A percentile compares a stretch with the other conserved stretches of the same genome.
These are phyloP conservation scores for Rhododendron molle DNA, from an alignment of 148 eudicot species.

Conservation along the genomic window DNA sequence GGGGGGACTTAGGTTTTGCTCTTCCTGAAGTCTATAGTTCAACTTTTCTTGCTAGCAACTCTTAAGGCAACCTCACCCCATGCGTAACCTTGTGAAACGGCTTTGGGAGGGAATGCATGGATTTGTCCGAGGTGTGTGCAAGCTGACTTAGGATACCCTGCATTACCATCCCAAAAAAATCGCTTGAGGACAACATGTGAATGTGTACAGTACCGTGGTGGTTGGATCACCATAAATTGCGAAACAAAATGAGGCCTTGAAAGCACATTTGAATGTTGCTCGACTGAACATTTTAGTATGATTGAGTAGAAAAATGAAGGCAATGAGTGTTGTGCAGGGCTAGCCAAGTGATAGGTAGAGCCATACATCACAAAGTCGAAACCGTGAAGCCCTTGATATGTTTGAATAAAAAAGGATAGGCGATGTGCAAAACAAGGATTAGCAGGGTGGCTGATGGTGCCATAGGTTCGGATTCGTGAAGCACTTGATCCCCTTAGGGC, in stretches of 20 bases:
- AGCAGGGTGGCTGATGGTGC: neutral
- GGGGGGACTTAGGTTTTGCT: neutral
- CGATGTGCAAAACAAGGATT: neutral
- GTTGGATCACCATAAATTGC: neutral
- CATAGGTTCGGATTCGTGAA: neutral
- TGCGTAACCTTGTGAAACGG: neutral
- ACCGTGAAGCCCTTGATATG: neutral
- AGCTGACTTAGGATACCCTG: neutral
- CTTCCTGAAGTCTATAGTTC: neutral
- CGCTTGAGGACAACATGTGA: neutral
- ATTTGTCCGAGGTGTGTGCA: neutral
- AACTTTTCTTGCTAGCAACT: neutral
- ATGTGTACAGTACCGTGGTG: neutral
- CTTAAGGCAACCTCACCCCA: neutral
- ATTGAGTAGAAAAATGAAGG: neutral
- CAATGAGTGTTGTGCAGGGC: neutral
- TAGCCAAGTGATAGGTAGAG: neutral
- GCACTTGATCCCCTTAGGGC: neutral
- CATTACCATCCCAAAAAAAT: neutral
- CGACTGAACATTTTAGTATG: neutral
- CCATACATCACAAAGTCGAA: neutral
- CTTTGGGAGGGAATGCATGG: neutral
- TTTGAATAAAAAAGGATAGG: neutral
- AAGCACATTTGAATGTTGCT: constrained; percentile 5
- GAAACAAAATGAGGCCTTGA: neutral